A percentile compares a stretch with the other conserved stretches of the same genome.
Evolutionary conservation across 2,329 filamentous ascomycete genomes (phyloP).

Genomic region (Beauveria sp.): DNA sequence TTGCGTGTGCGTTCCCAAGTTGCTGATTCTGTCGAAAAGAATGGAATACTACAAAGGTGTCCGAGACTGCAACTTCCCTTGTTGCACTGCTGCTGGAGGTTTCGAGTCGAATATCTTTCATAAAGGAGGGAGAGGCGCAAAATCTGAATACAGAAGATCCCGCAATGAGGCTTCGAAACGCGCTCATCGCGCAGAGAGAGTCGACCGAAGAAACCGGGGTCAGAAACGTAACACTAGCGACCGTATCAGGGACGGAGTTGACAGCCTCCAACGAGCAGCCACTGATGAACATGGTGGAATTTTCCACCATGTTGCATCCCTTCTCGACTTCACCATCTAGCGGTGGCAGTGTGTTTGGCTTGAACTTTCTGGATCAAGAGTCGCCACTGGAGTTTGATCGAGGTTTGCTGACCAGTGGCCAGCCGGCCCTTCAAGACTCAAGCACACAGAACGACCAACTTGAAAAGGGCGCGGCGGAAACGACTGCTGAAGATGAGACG

Average conservation of each 20-base stretch:
- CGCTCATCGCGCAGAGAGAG: constrained; percentile 15
- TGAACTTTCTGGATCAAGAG: constrained; percentile 3
- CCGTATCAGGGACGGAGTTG: neutral
- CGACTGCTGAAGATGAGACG: neutral
- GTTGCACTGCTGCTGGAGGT: constrained; percentile 27
- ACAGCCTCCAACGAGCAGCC: neutral
- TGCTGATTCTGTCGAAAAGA: neutral
- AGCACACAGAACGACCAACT: neutral
- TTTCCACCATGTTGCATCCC: constrained; percentile 9
- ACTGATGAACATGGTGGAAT: constrained; percentile 6
- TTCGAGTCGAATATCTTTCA: constrained; percentile 26
- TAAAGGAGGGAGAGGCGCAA: constrained; percentile 16
- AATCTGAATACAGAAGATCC: constrained; percentile 18
- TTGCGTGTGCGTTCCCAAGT: neutral
- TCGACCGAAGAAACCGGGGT: neutral
- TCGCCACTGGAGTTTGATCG: neutral
- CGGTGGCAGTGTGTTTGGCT: constrained; percentile 9
- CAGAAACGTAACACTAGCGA: neutral
- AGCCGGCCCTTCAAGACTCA: neutral
- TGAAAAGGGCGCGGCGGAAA: neutral
- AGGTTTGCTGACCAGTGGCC: neutral
- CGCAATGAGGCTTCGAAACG: constrained; percentile 26
- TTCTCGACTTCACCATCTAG: constrained; percentile 11
- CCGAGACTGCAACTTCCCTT: constrained; percentile 24
- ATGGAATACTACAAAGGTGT: constrained; percentile 21